Base-by-base conservation (phyloP, 768 basidiomycete species). In the Suillus subluteus region DNA sequence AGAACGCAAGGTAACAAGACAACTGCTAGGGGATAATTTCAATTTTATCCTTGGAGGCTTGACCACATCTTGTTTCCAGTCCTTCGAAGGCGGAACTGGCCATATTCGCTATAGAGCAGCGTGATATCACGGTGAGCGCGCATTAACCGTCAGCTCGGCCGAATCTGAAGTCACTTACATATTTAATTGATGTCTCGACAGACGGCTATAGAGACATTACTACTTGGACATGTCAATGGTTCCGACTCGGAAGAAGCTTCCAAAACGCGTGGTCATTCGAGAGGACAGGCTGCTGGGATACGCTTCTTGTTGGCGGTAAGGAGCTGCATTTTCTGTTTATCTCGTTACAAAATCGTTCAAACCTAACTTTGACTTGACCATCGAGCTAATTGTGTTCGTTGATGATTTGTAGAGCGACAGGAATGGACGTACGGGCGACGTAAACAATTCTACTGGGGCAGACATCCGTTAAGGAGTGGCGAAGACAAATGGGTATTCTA, bases 401-500 rank as follows among this genome's bases (percentile, higher is more conserved):
- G 6, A 26, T 59, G 23, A 11, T 9, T 41, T 40, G 1, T 9
- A 59, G 58, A 59, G 23, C 58, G 58, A 40, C 23, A 26, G 16
- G 18, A 26, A 41, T 59, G 58, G 59, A 43, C 40, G 16, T 61
- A 43, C 59, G 59, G 59, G 6, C 59, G 12, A 43, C 6, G 21
- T 6, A 61, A 21, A 43, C 59, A 61, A 26, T 59, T 59, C 58
- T 59, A 59, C 38, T 59, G 59, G 59, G 59, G 41, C 41, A 21
- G 12, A 11, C 38, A 59, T 41, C 38, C 40, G 58, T 40, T 43
- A 43, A 41, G 40, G 58, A 61, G 58, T 23, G 26, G 40, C 11
- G 40, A 61, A 61, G 58, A 61, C 26, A 61, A 61, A 41, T 61
- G 58, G 40, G 26, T 61, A 18, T 61, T 61, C 26, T 61, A 61